These are phyloP conservation scores for Colletotrichum tofieldiae DNA, from an alignment of 2,329 filamentous ascomycete species.

Conservation along the genomic window DNA sequence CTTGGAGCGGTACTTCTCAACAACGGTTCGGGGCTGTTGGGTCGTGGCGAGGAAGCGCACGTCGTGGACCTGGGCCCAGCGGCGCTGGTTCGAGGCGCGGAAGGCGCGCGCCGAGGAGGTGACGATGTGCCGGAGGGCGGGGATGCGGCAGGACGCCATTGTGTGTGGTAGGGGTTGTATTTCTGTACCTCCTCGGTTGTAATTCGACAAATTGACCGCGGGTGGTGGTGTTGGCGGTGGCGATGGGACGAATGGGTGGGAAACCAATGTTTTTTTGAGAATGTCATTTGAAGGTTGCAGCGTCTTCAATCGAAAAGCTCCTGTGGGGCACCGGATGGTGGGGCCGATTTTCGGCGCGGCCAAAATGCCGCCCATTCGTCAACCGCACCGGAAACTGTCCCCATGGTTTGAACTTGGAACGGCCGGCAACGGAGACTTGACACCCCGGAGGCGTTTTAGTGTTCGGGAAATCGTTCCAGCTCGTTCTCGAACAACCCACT, in stretches of 20 bases:
- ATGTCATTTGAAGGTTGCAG: constrained; percentile 33
- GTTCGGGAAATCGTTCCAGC: not conserved
- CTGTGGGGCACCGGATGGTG: constrained; percentile 28
- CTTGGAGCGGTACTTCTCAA: constrained; percentile 91
- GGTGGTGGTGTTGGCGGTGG: constrained; percentile 9
- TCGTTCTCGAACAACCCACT: not conserved
- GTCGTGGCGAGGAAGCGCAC: constrained; percentile 91
- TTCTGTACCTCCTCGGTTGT: not conserved
- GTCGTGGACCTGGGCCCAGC: constrained; percentile 94
- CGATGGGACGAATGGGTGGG: not conserved
- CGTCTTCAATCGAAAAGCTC: constrained; percentile 33
- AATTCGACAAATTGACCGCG: no score
- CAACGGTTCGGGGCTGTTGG: constrained; percentile 74
- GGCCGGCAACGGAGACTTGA: not conserved
- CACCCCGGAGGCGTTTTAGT: not conserved
- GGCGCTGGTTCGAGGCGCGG: constrained; percentile 72
- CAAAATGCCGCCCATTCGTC: not conserved
- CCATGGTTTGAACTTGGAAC: not conserved
- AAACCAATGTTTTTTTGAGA: constrained; percentile 16
- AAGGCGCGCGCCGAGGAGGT: constrained; percentile 52
- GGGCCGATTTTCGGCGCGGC: constrained; percentile 35
- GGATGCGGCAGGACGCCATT: constrained; percentile 67
- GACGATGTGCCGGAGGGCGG: constrained; percentile 64
- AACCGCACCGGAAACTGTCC: not conserved
- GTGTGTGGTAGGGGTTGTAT: constrained; percentile 29